Base-by-base conservation (phyloP, 345 rosid genomes). In the Citrus reticulata region DNA sequence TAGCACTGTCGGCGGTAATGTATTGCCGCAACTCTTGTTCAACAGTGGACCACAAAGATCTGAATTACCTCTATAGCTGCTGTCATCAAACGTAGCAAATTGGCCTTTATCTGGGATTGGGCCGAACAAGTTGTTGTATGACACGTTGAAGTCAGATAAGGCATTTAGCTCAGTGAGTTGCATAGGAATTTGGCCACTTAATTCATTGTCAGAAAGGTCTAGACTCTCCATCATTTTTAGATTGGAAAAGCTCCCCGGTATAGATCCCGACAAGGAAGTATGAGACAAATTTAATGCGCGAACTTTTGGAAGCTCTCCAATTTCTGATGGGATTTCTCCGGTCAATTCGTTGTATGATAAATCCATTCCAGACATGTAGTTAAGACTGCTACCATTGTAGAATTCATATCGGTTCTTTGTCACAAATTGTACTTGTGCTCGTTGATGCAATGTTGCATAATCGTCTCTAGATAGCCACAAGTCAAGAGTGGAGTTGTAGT, bases 291-390 rank as follows among this genome's bases (percentile, higher is more conserved):
- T 83, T 51, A 79, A 2, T 4, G 82, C 68, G 35, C 77, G 73
- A 32, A 79, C 24, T 61, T 64, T 74, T 73, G 46, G 49, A 1
- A 83, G 78, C 59, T 72, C 27, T 72, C 80, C 82, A 0, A 83
- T 76, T 68, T 64, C 71, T 76, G 58, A 24, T 1, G 82, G 82
- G n/a, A 79, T 76, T 0, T 59, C 49, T 32, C 85, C 78, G 1
- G 65, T 80, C 39, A 80, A 73, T 37, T 83, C 64, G 16, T 76
- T 83, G 80, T 70, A 59, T 14, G 78, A 83, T 25, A 83, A 55
- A 72, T 83, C 83, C 6, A 83, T 14, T 4, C 83, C 83, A 76
- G 63, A 4, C 25, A 66, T 35, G 4, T 66, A 35, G 25, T 37
- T 35, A 20, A 66, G 25, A 34, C 17, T 64, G 25, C 79, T 70